Evolutionary conservation across 2,329 filamentous ascomycete genomes (phyloP), one percentile per base, ranked within the genome.

Genomic region (Eutypella sp.): DNA sequence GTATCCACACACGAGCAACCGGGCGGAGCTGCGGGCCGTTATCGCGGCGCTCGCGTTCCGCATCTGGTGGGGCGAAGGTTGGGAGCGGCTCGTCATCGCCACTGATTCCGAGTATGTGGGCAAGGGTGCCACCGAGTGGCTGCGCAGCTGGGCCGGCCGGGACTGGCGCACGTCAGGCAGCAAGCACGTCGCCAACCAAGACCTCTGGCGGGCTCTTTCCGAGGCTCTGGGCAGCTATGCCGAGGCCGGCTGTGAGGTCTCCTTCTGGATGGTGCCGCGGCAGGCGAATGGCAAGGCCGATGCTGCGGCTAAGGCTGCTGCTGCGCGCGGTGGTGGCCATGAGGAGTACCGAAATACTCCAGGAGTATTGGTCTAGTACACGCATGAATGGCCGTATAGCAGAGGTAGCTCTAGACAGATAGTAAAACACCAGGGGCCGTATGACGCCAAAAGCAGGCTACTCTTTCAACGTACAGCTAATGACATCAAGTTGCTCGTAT

Each of bases 81-180:
- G 62, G 60, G 38, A 48, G 10, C 59, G 58, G 1, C 2, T 80
- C 4, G 71, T 79, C 39, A 66, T 81, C 47, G 76, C 75, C 1
- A 77, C 74, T 0, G 73, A 79, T 52, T 78, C 73, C 1, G 61
- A 67, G 19, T 79, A 79, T 54, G 68, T 75, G 8, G 68, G 70
- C 3, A 54, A 70, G 15, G 71, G 73, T 6, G 59, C 68, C 7
- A 76, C 72, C 2, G 42, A 54, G 13, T 73, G 68, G 66, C 55
- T 66, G 2, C 61, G 54, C 47, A 57, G 22, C 1, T 79, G 76
- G 76, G 44, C 68, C 5, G 40, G 42, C 7, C 71, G 68, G n/a
- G 66, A 60, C 7, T 81, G 75, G 74, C 66, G 36, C 46, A 71
- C 59, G 7, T 51, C 44, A 7, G 46, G 41, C 2, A 61, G 65